Percentiles rank a stretch among this genome's conserved stretches.
These are phyloP conservation scores for Chrysoporthe puriensis DNA, from an alignment of 2,329 filamentous ascomycete genomes.

Conservation along the genomic window DNA sequence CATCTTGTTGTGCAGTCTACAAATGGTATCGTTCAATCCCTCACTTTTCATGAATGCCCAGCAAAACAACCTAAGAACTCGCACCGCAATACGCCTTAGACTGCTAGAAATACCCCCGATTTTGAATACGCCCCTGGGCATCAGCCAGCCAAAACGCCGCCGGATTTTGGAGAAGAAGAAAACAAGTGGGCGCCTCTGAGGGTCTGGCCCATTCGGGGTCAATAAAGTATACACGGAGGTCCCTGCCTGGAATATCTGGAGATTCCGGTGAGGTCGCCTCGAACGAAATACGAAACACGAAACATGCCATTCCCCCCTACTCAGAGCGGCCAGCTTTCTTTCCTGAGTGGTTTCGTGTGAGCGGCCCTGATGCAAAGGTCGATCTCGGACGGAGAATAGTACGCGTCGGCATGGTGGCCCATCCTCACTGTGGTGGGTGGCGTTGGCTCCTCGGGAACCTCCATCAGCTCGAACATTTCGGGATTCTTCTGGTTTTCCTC, in stretches of 20 bases:
- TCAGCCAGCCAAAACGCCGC: background rate
- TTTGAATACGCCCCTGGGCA: background rate
- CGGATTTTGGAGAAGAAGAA: background rate
- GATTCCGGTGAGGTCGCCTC: background rate
- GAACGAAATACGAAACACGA: background rate
- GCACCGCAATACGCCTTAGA: background rate
- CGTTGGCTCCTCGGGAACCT: constrained; percentile 22
- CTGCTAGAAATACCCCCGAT: background rate
- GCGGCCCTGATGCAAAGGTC: constrained; percentile 5
- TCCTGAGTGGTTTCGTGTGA: constrained; percentile 12
- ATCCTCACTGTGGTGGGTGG: background rate
- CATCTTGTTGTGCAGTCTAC: too few relatives aligned
- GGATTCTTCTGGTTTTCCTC: constrained; percentile 24
- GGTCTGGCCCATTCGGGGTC: background rate
- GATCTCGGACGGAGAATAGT: constrained; percentile 22
- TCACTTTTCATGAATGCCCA: background rate
- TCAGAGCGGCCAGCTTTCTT: constrained; percentile 16
- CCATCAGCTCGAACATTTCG: constrained; percentile 20
- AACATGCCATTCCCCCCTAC: background rate
- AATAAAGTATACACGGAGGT: background rate
- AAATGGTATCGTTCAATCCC: constrained; percentile 3
- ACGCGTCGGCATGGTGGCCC: constrained; percentile 22
- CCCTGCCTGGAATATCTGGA: background rate
- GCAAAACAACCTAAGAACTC: background rate
- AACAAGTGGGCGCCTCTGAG: background rate